phyloP scores from a whole-genome alignment of 768 basidiomycete genomes.

The Mycena rosella region DNA sequence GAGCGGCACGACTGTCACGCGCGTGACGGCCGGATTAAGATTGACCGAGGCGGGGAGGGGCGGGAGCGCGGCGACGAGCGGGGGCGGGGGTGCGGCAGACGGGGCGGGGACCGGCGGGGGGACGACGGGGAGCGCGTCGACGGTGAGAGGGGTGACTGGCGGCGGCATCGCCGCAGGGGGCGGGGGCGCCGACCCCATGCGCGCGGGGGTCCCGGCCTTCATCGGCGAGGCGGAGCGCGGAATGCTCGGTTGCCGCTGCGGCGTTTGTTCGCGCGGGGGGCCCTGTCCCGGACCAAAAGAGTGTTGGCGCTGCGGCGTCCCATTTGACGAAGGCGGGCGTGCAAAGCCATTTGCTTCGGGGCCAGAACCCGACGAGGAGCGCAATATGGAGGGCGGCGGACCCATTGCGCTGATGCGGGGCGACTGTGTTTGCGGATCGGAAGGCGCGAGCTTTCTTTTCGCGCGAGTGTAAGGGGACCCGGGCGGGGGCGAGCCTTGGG shows the following conservation, averaged over 20 bases:
- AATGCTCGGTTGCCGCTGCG: constrained; percentile 25
- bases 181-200: constrained; percentile 6
- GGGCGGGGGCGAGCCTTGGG: constrained; percentile 23
- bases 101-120: constrained; percentile 6
- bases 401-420: constrained; percentile 35
- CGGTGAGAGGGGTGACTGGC: constrained; percentile 25
- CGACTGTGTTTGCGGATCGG: constrained; percentile 25
- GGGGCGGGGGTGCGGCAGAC: constrained; percentile 23
- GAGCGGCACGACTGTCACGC: constrained; percentile 74
- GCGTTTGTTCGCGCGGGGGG: constrained; percentile 17
- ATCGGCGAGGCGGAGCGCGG: constrained; percentile 32
- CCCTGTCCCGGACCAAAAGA: constrained; percentile 22
- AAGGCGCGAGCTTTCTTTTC: constrained; percentile 21
- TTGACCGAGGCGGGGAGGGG: constrained; percentile 58
- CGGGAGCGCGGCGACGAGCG: constrained; percentile 50
- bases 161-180: constrained; percentile 14
- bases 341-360: constrained; percentile 15
- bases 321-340: constrained; percentile 24
- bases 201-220: constrained; percentile 30
- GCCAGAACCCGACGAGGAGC: constrained; percentile 26
- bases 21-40: constrained; percentile 70
- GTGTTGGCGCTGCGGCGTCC: constrained; percentile 17
- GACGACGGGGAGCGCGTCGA: constrained; percentile 18
- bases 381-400: constrained; percentile 27
- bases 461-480: constrained; percentile 30